Evolutionary conservation across 306 rosid genomes (phyloP), one percentile per base, ranked within the genome.

Genomic region (Begonia loranthoides): DNA sequence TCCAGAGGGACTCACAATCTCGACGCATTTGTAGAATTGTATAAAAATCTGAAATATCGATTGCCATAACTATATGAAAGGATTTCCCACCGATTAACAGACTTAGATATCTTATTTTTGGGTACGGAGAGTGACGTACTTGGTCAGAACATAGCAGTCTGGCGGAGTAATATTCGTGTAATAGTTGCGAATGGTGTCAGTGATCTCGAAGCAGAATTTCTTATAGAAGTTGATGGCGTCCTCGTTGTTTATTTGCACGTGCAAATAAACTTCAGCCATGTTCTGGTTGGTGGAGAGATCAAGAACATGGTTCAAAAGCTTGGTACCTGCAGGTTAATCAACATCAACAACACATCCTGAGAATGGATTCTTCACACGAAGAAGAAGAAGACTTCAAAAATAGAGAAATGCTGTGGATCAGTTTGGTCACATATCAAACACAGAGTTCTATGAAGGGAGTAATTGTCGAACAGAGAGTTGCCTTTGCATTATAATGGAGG

Each of bases 161-260:
- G 94, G 96, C 21, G 99, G 96, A 21, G 82, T 70, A 66, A 92
- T 92, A 77, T 83, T 86, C 24, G 87, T 79, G 51, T 92, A 92
- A 52, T 92, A 92, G 80, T 92, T 83, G 70, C 80, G 79, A 67
- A 92, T 92, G 54, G 99, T 86, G 67, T 83, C 95, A 2, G 94
- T 86, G 73, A 86, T 80, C 70, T 92, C 99, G 15, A 92, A 92
- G 67, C 82, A 93, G 51, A 92, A 92, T 67, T 86, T 86, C 94
- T 86, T 92, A 56, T 92, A 92, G 69, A 92, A 92, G 58, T 66
- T 83, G 66, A 92, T 78, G 70, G 99, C 96, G n/a, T 92, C 88
- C 58, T 92, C 96, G 8, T 86, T 92, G 77, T 80, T 79, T 48
- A 87, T 86, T 73, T 74, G 93, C 68, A 86, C 96, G 41, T 83